Evolutionary conservation across 108 stramenopile genomes (phyloP), one percentile per base, ranked within the genome.

Genomic region (Licmophora abbreviata): DNA sequence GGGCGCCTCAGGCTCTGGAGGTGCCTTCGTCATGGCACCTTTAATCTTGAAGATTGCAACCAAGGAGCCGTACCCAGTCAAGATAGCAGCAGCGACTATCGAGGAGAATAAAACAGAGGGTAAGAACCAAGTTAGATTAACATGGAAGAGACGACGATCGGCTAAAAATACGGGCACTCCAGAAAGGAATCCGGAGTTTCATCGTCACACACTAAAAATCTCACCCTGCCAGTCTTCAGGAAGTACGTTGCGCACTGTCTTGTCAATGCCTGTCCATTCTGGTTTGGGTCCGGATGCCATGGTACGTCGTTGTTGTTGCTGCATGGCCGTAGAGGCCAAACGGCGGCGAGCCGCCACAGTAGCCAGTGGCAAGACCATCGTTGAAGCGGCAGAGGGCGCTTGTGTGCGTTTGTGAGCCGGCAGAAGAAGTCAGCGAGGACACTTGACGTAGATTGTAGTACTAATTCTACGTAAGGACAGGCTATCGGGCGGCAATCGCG

Each of bases 191-290:
- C 45, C 52, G 49, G 49, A 57, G 35, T 69, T 31, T 35, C 26
- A 20, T 1, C 4, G 47, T 21, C 21, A 26, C 20, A 34, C 58
- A 0, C 10, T 15, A 53, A 23, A 50, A n/a, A n/a, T n/a, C 89
- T 72, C 58, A 91, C 88, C 61, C 54, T 91, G 84, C 33, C 84
- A 70, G 58, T 91, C 88, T 38, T 71, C 51, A 28, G 88, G 88
- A 49, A 91, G 82, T 56, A 69, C 63, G 27, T 60, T 68, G 59
- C 88, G 77, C 18, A 91, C 82, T 30, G 84, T 69, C 58, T 91
- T 91, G 50, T 91, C 88, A 54, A 91, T 74, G 22, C 88, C 88
- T 29, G 69, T 71, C 88, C 88, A 91, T 71, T 86, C 82, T 29
- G 77, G 82, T 26, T 79, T 66, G 46, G 83, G 64, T 11, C 42